Conservation (phyloP, 192 early-diverging fungal genomes). For the Coemansia sp. region DNA sequence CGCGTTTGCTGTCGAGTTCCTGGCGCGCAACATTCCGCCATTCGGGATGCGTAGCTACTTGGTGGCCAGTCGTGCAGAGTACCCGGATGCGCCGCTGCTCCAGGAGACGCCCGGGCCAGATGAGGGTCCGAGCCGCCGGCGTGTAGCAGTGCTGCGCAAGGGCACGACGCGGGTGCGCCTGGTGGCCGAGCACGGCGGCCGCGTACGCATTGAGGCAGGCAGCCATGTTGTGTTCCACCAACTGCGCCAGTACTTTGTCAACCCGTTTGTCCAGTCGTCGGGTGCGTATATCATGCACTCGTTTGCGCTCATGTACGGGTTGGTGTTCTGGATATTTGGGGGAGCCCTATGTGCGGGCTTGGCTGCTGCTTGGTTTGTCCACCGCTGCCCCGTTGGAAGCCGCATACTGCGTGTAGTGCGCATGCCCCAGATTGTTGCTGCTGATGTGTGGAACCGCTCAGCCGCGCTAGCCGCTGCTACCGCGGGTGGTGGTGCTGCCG, state of each 20-base stretch:
- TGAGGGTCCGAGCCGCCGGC: not conserved
- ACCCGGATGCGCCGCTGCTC: not conserved
- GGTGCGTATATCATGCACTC: constrained; percentile 49
- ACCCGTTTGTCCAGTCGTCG: constrained; percentile 37
- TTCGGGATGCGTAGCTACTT: constrained; percentile 18
- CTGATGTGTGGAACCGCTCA: too few relatives aligned
- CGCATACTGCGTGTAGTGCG: not conserved
- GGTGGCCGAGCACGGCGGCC: not conserved
- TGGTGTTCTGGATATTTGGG: constrained; percentile 30
- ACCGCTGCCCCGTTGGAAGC: not conserved
- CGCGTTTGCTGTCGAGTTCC: constrained; percentile 17
- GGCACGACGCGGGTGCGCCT: constrained; percentile 13
- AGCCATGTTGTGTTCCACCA: constrained; percentile 14
- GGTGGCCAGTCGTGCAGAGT: not conserved
- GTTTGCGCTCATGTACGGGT: constrained; percentile 39
- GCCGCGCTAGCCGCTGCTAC: not conserved
- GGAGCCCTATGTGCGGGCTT: constrained; percentile 10
- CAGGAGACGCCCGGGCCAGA: not conserved
- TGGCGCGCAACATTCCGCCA: constrained; percentile 17
- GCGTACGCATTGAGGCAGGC: constrained; percentile 3
- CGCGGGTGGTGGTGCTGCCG: too few relatives aligned
- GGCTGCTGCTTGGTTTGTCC: not conserved
- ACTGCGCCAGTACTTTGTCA: constrained; percentile 37
- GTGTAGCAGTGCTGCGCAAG: constrained; percentile 3
- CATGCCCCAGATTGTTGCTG: not conserved